These are phyloP conservation scores for Geotrichum klebahnii DNA, from an alignment of 1,139 yeast species.

Conservation along the genomic window DNA sequence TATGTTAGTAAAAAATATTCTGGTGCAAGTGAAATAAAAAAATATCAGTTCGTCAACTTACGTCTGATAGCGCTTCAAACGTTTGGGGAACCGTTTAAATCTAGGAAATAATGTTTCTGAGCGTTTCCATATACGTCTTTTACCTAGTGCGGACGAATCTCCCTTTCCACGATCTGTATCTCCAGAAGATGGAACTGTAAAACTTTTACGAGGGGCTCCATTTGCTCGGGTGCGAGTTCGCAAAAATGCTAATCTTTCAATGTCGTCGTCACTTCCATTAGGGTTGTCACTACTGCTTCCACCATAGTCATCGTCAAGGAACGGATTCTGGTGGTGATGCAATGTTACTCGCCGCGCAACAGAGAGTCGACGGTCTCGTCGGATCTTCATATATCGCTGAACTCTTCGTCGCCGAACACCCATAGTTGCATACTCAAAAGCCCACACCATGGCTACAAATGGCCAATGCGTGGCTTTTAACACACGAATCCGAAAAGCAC, in stretches of 20 bases:
- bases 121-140: conserved; percentile 4
- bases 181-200: not conserved
- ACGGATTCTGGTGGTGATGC: conserved; percentile 6
- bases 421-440: conserved; percentile 27
- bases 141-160: not conserved
- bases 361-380: conserved; percentile 14
- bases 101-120: conserved; percentile 21
- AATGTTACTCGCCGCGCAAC: conserved; percentile 12
- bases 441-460: conserved; percentile 30
- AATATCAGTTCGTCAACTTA: not conserved
- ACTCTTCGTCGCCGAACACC: conserved; percentile 11
- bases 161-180: not conserved
- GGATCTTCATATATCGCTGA: conserved; percentile 8
- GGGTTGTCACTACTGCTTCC: conserved; percentile 1
- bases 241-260: not conserved
- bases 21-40: too few relatives aligned
- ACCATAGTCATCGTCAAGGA: conserved; percentile 5
- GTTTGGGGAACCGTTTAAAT: conserved; percentile 14
- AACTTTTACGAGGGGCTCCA: too few relatives aligned
- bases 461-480: conserved; percentile 37
- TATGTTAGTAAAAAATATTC: too few relatives aligned
- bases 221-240: too few relatives aligned
- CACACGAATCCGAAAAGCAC: conserved; percentile 30
- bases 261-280: not conserved
- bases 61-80: not conserved